phyloP scores from a whole-genome alignment of 225 moss, liverwort and hornwort genomes.

The Physcomitrellopsis africana region DNA sequence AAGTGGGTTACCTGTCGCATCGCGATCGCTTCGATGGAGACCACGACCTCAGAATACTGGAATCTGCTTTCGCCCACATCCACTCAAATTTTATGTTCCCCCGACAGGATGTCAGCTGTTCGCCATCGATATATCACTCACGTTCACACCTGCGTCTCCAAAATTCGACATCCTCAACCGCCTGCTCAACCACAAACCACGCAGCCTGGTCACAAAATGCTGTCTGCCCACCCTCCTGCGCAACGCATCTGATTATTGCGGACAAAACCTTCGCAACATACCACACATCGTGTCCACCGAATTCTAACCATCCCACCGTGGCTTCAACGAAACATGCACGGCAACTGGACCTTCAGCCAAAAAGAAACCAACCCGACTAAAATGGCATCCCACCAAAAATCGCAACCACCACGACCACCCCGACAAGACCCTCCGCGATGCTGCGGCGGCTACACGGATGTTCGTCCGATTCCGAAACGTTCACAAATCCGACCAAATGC shows the following conservation, averaged over 20 bases:
- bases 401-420: not conserved
- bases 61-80: conserved; percentile 41
- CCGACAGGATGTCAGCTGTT: conserved; percentile 43
- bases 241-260: not conserved
- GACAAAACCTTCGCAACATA: too few relatives aligned
- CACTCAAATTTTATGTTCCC: conserved; percentile 46
- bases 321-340: too few relatives aligned
- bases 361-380: too few relatives aligned
- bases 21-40: conserved; percentile 50
- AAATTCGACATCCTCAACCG: conserved; percentile 82
- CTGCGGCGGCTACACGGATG: not conserved
- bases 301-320: too few relatives aligned
- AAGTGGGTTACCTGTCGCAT: conserved; percentile 46
- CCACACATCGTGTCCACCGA: too few relatives aligned
- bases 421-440: not conserved
- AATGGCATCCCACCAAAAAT: not conserved
- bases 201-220: conserved; percentile 7
- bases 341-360: too few relatives aligned
- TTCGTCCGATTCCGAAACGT: not conserved
- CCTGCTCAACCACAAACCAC: conserved; percentile 46
- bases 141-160: conserved; percentile 56
- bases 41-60: conserved; percentile 45
- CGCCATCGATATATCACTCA: conserved; percentile 75
- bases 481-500: not conserved
- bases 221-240: not conserved